phyloP scores from a whole-genome alignment of 2,329 filamentous ascomycete genomes.

The Clonostachys solani region DNA sequence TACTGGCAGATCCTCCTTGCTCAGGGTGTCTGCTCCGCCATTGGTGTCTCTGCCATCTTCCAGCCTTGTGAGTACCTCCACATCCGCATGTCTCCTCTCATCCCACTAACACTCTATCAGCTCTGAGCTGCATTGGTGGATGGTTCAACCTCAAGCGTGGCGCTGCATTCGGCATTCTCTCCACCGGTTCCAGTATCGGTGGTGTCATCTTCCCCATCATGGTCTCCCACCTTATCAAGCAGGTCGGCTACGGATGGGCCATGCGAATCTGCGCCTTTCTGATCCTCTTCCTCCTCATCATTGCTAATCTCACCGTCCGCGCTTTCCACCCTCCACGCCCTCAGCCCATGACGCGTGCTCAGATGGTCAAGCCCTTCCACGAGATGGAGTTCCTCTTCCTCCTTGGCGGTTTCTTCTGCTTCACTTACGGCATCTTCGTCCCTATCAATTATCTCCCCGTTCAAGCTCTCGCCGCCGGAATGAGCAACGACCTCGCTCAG shows the following conservation, averaged over 20 bases:
- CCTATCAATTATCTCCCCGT: slow-evolving; percentile 28
- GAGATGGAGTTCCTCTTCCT: slow-evolving; percentile 24
- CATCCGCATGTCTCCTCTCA: slow-evolving; percentile 1
- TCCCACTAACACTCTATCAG: not conserved
- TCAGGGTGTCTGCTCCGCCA: slow-evolving; percentile 28
- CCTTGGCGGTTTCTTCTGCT: slow-evolving; percentile 22
- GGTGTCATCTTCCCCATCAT: slow-evolving; percentile 39
- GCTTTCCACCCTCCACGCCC: slow-evolving; percentile 5
- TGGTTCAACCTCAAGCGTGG: slow-evolving; percentile 39
- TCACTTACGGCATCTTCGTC: slow-evolving; percentile 27
- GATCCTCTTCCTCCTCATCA: slow-evolving; percentile 22
- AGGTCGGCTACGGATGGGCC: slow-evolving; percentile 31
- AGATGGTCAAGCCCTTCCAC: slow-evolving; percentile 17
- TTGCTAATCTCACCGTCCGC: slow-evolving; percentile 23
- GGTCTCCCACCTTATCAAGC: slow-evolving; percentile 12
- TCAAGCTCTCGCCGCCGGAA: slow-evolving; percentile 19
- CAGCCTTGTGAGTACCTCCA: slow-evolving; percentile 22
- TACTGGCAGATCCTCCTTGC: slow-evolving; percentile 35
- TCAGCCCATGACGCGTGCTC: slow-evolving; percentile 2
- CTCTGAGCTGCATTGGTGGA: slow-evolving; percentile 6
- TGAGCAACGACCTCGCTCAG: slow-evolving; percentile 17
- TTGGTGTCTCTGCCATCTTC: slow-evolving; percentile 27
- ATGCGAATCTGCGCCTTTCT: slow-evolving; percentile 32
- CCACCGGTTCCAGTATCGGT: slow-evolving; percentile 51
- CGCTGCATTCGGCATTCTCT: slow-evolving; percentile 53